Conservation (phyloP, 306 rosid species). For the Cucumis sativus region DNA sequence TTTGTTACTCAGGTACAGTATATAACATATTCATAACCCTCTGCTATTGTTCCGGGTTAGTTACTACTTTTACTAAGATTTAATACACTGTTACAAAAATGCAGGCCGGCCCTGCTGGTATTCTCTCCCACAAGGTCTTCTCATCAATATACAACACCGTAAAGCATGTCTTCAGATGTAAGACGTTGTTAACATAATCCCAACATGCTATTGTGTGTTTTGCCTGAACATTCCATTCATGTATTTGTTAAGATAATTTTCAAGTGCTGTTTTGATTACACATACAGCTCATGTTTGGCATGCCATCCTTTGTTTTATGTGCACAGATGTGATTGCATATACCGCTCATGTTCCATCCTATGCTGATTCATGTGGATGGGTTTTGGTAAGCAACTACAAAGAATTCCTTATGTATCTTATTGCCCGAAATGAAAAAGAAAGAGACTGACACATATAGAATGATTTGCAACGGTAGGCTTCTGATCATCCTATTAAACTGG, state of each 20-base stretch:
- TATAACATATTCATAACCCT: background rate
- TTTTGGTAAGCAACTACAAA: conserved; percentile 16
- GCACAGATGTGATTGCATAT: conserved; percentile 23
- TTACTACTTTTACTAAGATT: background rate
- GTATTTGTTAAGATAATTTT: background rate
- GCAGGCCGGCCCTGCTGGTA: conserved; percentile 25
- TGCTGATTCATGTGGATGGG: conserved; percentile 29
- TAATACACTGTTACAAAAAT: background rate
- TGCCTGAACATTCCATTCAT: background rate
- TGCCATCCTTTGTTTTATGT: background rate
- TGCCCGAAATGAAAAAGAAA: background rate
- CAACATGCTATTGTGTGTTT: background rate
- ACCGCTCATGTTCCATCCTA: conserved; percentile 29
- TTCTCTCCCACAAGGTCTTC: conserved; percentile 21
- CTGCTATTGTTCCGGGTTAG: background rate
- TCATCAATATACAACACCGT: conserved; percentile 23
- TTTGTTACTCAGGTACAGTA: conserved; percentile 21
- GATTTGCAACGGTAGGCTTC: conserved; percentile 8
- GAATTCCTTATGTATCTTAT: background rate
- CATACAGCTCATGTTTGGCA: background rate
- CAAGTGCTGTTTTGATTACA: no score
- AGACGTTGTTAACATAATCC: background rate
- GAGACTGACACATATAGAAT: background rate
- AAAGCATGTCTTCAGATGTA: conserved; percentile 20
- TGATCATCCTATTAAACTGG: conserved; percentile 14